A percentile compares a stretch with the other conserved stretches of the same genome.
Evolutionary conservation across 352 stramenopile species (phyloP).

Genomic region (Aphanomyces euteiches): DNA sequence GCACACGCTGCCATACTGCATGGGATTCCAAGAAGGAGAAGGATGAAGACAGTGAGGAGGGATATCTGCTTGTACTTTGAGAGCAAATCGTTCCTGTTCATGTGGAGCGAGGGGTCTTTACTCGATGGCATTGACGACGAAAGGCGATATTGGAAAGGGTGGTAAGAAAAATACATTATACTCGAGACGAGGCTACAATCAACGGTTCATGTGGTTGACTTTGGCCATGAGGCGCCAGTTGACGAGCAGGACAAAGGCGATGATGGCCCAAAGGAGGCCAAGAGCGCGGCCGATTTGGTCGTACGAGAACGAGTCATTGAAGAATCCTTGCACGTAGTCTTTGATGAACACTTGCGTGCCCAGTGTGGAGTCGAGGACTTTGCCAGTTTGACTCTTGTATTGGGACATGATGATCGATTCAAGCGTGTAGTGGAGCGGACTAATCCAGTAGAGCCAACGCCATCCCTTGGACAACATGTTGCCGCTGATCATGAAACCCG

Average conservation of each 20-base stretch:
- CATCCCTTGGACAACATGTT: constrained; percentile 22
- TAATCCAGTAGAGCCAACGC: constrained; percentile 25
- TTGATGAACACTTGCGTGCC: neutral
- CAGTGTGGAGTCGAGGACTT: neutral
- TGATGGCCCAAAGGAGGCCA: constrained; percentile 17
- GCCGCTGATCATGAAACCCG: constrained; percentile 26
- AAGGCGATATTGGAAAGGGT: neutral
- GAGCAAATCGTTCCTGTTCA: no score
- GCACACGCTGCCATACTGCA: no score
- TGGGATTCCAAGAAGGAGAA: no score
- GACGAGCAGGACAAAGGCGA: neutral
- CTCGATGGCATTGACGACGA: no score
- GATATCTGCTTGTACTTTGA: no score
- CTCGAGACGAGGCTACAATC: neutral
- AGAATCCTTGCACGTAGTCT: constrained; percentile 5
- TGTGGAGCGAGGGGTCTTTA: no score
- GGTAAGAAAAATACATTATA: constrained; percentile 8
- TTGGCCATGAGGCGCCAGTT: constrained; percentile 7
- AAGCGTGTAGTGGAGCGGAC: constrained; percentile 28
- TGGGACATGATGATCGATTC: constrained; percentile 28
- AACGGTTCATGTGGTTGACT: constrained; percentile 18
- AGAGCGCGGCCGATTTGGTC: constrained; percentile 11
- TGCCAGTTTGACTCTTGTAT: constrained; percentile 6
- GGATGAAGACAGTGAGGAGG: no score
- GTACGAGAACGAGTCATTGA: constrained; percentile 11